These are phyloP conservation scores for Dinochytrium kinnereticum DNA, from an alignment of 371 early-diverging fungal genomes.

Conservation along the genomic window DNA sequence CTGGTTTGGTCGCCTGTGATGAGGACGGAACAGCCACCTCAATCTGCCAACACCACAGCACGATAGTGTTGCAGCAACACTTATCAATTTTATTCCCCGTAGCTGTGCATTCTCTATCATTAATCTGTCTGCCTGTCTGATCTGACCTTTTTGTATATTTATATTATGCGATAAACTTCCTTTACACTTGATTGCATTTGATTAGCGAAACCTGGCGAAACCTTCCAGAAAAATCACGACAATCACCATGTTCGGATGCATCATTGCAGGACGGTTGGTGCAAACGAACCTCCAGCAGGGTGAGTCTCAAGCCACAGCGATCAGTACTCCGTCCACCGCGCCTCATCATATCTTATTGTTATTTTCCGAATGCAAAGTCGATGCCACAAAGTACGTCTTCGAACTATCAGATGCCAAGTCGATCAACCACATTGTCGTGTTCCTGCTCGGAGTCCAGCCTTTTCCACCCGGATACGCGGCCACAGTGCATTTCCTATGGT, in stretches of 20 bases:
- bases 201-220: too few species aligned
- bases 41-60: too few species aligned
- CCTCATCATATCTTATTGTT: not conserved
- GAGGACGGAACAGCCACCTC: too few species aligned
- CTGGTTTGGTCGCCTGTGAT: slow-evolving; percentile 16
- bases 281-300: slow-evolving; percentile 90
- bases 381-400: slow-evolving; percentile 47
- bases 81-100: too few species aligned
- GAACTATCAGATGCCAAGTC: slow-evolving; percentile 77
- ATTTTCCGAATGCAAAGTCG: slow-evolving; percentile 22
- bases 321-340: not conserved
- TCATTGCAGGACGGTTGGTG: slow-evolving; percentile 84
- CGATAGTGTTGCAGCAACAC: too few species aligned
- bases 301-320: slow-evolving; percentile 7
- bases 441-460: slow-evolving; percentile 81
- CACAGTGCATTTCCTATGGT: slow-evolving; percentile 89
- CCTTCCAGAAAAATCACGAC: slow-evolving; percentile 7
- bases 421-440: slow-evolving; percentile 93
- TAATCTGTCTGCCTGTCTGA: too few species aligned
- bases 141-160: too few species aligned
- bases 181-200: too few species aligned
- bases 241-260: slow-evolving; percentile 95
- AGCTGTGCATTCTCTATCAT: too few species aligned
- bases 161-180: too few species aligned
- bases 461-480: slow-evolving; percentile 77